These are phyloP conservation scores for Meyerozyma carpophila DNA, from an alignment of 1,139 yeast genomes.

Conservation along the genomic window DNA sequence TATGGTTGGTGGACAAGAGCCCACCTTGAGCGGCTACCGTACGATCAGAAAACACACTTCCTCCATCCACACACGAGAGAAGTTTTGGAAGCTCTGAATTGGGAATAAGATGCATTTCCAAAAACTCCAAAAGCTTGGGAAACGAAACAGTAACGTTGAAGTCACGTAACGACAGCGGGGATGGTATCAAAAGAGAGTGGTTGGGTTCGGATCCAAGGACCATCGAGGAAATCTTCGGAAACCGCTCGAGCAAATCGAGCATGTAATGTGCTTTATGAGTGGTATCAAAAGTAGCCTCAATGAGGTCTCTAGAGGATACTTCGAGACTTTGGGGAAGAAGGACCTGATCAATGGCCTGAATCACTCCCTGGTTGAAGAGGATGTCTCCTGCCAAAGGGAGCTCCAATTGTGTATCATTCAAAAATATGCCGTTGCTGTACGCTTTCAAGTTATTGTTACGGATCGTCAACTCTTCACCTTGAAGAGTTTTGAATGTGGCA, in stretches of 20 bases:
- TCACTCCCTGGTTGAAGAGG: slow-evolving; percentile 78
- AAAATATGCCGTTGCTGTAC: slow-evolving; percentile 19
- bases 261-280: slow-evolving; percentile 37
- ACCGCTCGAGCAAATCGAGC: slow-evolving; percentile 39
- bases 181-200: slow-evolving; percentile 74
- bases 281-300: slow-evolving; percentile 42
- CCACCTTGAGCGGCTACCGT: not conserved
- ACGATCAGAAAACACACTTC: not conserved
- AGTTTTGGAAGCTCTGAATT: slow-evolving; percentile 35
- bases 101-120: slow-evolving; percentile 68
- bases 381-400: slow-evolving; percentile 56
- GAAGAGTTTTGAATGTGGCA: slow-evolving; percentile 23
- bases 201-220: slow-evolving; percentile 15
- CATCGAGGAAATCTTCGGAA: slow-evolving; percentile 21
- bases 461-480: slow-evolving; percentile 27
- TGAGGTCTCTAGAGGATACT: slow-evolving; percentile 53
- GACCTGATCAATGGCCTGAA: slow-evolving; percentile 61
- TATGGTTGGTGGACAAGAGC: slow-evolving; percentile 24
- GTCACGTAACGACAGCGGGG: slow-evolving; percentile 48
- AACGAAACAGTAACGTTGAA: slow-evolving; percentile 46
- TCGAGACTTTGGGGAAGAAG: slow-evolving; percentile 53
- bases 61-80: slow-evolving; percentile 24
- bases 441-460: slow-evolving; percentile 19
- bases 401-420: slow-evolving; percentile 22
- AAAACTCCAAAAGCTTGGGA: slow-evolving; percentile 45